phyloP scores from a whole-genome alignment of 129 eudicot species.

The Tagetes patula region DNA sequence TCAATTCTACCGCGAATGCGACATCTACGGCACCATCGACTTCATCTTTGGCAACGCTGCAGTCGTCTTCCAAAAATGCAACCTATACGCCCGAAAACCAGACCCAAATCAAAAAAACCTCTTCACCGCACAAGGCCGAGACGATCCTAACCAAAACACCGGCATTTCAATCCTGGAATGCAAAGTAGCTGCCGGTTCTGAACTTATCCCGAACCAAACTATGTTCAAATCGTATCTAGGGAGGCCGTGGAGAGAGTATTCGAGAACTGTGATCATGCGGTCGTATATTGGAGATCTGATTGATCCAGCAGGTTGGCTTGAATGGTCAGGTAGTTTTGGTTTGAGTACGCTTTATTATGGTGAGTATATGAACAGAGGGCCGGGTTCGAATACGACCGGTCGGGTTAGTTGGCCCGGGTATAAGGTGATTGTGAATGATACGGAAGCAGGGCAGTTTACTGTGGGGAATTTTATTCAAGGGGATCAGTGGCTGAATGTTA shows the following conservation, averaged over 20 bases:
- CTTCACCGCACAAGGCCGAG: constrained; percentile 54
- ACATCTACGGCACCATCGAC: constrained; percentile 48
- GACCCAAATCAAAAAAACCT: constrained; percentile 41
- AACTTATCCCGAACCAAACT: constrained; percentile 36
- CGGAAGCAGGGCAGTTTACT: constrained; percentile 36
- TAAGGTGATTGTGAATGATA: constrained; percentile 22
- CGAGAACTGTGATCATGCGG: constrained; percentile 44
- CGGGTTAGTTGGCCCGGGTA: constrained; percentile 46
- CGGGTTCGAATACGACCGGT: constrained; percentile 28
- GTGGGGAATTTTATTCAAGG: constrained; percentile 49
- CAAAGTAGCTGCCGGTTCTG: constrained; percentile 43
- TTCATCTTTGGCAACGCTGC: constrained; percentile 57
- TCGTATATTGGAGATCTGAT: constrained; percentile 47
- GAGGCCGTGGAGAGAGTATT: constrained; percentile 49
- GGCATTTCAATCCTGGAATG: constrained; percentile 50
- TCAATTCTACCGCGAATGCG: constrained; percentile 52
- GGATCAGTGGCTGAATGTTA: constrained; percentile 61
- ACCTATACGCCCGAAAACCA: constrained; percentile 47
- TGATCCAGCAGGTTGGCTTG: constrained; percentile 52
- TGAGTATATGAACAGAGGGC: constrained; percentile 42
- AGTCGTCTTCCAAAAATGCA: constrained; percentile 51
- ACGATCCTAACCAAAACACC: constrained; percentile 50
- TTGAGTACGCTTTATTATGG: constrained; percentile 52
- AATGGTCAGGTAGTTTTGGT: constrained; percentile 44
- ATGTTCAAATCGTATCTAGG: constrained; percentile 50